phyloP scores from a whole-genome alignment of 495 filamentous ascomycete species.

The Barbatosphaeria neglecta region DNA sequence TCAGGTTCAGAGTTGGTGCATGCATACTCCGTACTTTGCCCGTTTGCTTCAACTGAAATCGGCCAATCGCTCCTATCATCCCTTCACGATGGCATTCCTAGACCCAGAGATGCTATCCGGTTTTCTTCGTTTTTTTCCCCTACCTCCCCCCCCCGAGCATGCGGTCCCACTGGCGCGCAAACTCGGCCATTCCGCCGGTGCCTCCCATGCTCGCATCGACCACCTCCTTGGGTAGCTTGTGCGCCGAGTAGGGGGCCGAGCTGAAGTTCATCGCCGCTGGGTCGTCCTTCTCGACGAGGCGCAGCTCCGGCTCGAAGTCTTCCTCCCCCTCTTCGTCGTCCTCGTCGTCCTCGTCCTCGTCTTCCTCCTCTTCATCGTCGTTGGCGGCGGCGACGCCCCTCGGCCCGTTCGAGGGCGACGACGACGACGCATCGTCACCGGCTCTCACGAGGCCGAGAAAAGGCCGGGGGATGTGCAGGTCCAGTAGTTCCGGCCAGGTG shows the following conservation, averaged over 20 bases:
- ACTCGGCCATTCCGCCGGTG: constrained; percentile 65
- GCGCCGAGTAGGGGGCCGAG: constrained; percentile 82
- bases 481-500: constrained; percentile 78
- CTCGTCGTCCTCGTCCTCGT: constrained; percentile 20
- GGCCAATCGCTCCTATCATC: too few species aligned
- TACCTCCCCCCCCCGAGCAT: constrained; percentile 27
- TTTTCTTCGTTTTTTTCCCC: too few species aligned
- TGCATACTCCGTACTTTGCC: too few species aligned
- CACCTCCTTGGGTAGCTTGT: constrained; percentile 89
- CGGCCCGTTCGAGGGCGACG: too few species aligned
- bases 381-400: constrained; percentile 17
- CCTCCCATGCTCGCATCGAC: constrained; percentile 80
- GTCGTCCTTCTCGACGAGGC: constrained; percentile 71
- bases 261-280: constrained; percentile 78
- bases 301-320: constrained; percentile 60
- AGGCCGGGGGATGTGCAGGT: constrained; percentile 45
- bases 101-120: too few species aligned
- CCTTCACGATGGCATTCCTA: too few species aligned
- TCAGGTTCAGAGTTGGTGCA: too few species aligned
- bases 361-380: constrained; percentile 15
- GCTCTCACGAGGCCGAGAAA: constrained; percentile 27
- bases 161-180: constrained; percentile 76
- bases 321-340: constrained; percentile 46
- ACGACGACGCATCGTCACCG: too few species aligned
- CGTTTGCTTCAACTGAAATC: too few species aligned